phyloP scores from a whole-genome alignment of 805 yeast species.

The Monosporozyma yasuniensis region DNA sequence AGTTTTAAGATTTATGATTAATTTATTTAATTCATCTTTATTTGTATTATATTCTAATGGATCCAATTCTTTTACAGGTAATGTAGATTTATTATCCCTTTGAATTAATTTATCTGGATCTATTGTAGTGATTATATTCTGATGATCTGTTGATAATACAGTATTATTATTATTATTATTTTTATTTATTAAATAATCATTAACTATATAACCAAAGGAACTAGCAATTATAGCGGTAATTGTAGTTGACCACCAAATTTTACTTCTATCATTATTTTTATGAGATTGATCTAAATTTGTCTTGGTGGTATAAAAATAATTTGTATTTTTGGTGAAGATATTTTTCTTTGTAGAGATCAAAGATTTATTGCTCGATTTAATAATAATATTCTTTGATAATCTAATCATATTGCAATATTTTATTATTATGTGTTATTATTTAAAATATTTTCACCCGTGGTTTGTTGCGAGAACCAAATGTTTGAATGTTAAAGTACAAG shows the following conservation, averaged over 20 bases:
- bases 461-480: too few species aligned
- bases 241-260: background rate
- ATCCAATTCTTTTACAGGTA: conserved; percentile 14
- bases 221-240: background rate
- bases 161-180: background rate
- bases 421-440: too few species aligned
- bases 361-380: too few species aligned
- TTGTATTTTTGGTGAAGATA: background rate
- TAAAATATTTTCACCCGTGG: too few species aligned
- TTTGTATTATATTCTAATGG: conserved; percentile 31
- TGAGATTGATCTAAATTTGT: background rate
- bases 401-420: too few species aligned
- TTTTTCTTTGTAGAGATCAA: background rate
- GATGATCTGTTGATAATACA: background rate
- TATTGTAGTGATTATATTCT: background rate
- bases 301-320: background rate
- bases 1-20: conserved; percentile 35
- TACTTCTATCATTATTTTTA: background rate
- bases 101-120: background rate
- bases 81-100: conserved; percentile 9
- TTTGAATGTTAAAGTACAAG: too few species aligned
- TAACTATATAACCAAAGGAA: background rate
- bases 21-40: conserved; percentile 31
- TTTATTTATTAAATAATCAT: background rate
- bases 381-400: too few species aligned